Percentiles rank a stretch among this genome's conserved stretches.
Conservation (phyloP, 2,329 filamentous ascomycete species). For the Alternaria tenuissima region DNA sequence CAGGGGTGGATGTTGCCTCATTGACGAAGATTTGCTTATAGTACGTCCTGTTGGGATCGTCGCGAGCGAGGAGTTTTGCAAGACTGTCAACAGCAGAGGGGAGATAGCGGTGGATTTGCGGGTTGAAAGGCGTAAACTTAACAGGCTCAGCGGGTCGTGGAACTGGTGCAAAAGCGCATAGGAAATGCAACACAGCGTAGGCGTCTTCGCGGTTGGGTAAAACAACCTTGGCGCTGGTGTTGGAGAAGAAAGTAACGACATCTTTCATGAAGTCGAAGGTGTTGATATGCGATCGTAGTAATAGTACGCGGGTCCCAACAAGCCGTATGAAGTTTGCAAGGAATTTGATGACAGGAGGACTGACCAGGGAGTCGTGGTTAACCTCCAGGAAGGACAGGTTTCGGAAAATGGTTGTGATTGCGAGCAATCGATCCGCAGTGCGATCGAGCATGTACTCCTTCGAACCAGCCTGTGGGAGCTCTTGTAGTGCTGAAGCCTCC, state of each 20-base stretch:
- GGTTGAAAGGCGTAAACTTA: slow-evolving; percentile 83
- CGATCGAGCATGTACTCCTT: slow-evolving; percentile 82
- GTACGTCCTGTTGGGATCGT: slow-evolving; percentile 88
- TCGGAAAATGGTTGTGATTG: slow-evolving; percentile 88
- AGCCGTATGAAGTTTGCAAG: slow-evolving; percentile 84
- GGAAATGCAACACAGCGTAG: slow-evolving; percentile 83
- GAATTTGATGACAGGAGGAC: slow-evolving; percentile 81
- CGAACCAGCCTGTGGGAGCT: slow-evolving; percentile 77
- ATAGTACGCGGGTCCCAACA: slow-evolving; percentile 86
- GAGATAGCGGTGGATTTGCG: slow-evolving; percentile 83
- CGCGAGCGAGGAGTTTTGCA: slow-evolving; percentile 88
- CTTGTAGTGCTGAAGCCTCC: slow-evolving; percentile 76
- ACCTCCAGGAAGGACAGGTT: slow-evolving; percentile 87
- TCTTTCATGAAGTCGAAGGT: slow-evolving; percentile 98
- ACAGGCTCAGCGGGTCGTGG: slow-evolving; percentile 71
- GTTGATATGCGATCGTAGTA: slow-evolving; percentile 82
- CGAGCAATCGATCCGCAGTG: slow-evolving; percentile 85
- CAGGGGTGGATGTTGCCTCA: slow-evolving; percentile 69
- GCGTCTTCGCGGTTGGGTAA: slow-evolving; percentile 88
- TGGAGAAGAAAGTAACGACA: slow-evolving; percentile 85
- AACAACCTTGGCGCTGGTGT: slow-evolving; percentile 81
- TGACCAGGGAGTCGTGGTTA: slow-evolving; percentile 79
- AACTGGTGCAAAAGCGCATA: slow-evolving; percentile 86
- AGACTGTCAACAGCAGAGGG: slow-evolving; percentile 89
- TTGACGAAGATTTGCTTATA: slow-evolving; percentile 83